Evolutionary conservation across 2,329 filamentous ascomycete species (phyloP).

Genomic region (Penicillium sclerotiorum): DNA sequence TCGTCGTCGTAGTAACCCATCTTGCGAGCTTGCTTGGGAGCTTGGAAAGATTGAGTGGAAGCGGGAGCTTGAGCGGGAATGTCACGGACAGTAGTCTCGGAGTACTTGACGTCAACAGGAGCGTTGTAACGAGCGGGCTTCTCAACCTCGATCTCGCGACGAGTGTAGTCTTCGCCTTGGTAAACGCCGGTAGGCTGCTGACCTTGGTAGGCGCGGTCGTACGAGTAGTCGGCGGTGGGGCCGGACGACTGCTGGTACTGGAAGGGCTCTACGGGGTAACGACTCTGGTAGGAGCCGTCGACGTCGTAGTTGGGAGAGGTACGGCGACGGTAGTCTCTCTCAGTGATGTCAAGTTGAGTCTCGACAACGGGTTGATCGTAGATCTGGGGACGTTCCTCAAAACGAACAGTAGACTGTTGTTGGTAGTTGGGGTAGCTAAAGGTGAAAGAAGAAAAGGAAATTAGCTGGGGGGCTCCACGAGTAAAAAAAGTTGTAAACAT

Average conservation of each 20-base stretch:
- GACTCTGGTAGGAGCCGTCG: slow-evolving; percentile 45
- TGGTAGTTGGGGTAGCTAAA: slow-evolving; percentile 54
- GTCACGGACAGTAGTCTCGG: slow-evolving; percentile 55
- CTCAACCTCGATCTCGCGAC: slow-evolving; percentile 31
- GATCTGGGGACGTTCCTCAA: slow-evolving; percentile 45
- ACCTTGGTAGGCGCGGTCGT: slow-evolving; percentile 32
- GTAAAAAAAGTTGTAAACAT: slow-evolving; percentile 21
- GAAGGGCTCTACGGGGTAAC: slow-evolving; percentile 31
- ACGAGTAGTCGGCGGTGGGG: slow-evolving; percentile 31
- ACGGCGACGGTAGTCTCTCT: slow-evolving; percentile 68
- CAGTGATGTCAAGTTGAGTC: slow-evolving; percentile 55
- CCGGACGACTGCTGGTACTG: slow-evolving; percentile 22
- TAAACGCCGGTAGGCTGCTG: slow-evolving; percentile 46
- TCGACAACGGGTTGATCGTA: slow-evolving; percentile 48
- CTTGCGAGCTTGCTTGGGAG: slow-evolving; percentile 50
- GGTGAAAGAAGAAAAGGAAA: slow-evolving; percentile 19
- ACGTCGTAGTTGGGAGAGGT: slow-evolving; percentile 57
- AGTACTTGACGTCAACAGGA: slow-evolving; percentile 54
- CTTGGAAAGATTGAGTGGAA: background rate
- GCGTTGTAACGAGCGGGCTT: slow-evolving; percentile 33
- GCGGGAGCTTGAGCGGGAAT: slow-evolving; percentile 38
- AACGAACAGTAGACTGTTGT: slow-evolving; percentile 56
- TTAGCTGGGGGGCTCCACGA: slow-evolving; percentile 24
- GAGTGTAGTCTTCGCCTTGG: slow-evolving; percentile 39
- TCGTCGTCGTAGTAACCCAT: slow-evolving; percentile 84